Evolutionary conservation across 129 eudicot species (phyloP), one percentile per base, ranked within the genome.

Genomic region (Arctium lappa): DNA sequence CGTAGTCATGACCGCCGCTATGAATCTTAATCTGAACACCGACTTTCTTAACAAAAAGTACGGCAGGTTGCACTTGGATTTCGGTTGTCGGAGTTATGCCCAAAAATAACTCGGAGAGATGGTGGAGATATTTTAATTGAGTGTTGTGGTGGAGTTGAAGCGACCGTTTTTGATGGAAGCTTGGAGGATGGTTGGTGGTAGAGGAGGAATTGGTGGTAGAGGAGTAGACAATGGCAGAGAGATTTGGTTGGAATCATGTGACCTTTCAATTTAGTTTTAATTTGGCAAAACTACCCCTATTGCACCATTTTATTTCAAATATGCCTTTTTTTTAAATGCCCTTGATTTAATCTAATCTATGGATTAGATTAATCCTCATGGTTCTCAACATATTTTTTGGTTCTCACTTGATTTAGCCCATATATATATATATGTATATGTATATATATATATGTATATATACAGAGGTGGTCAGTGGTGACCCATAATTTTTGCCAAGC

Each of bases 1-100:
- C 90, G 63, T 87, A 87, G 77, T 90, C 91, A 29, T 90, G 93
- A 1, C 93, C 93, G 1, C 91, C 91, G 5, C 91, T 86, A 6
- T 90, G 89, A 15, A 82, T 84, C 71, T 78, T 88, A 63, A 90
- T 63, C 18, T 80, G 89, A 2, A 88, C 76, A 0, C 74, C 82
- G 48, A 40, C 0, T 70, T 53, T 71, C 16, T 83, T 83, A 2
- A 82, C 77, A 68, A 82, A 83, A n/a, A 83, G 73, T 3, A 83
- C 86, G 0, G 79, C 27, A 38, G 82, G 82, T 77, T 56, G 82
- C 16, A 83, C 82, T 30, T 83, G 78, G 6, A 82, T 71, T 30
- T 83, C 82, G 27, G 78, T 83, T 0, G 37, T 71, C 4, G 86
- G 86, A 18, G 86, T 83, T 77, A 83, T 83, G 8, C 27, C 27